These are phyloP conservation scores for Penicillium cataractarum DNA, from an alignment of 495 filamentous ascomycete genomes.

Conservation along the genomic window DNA sequence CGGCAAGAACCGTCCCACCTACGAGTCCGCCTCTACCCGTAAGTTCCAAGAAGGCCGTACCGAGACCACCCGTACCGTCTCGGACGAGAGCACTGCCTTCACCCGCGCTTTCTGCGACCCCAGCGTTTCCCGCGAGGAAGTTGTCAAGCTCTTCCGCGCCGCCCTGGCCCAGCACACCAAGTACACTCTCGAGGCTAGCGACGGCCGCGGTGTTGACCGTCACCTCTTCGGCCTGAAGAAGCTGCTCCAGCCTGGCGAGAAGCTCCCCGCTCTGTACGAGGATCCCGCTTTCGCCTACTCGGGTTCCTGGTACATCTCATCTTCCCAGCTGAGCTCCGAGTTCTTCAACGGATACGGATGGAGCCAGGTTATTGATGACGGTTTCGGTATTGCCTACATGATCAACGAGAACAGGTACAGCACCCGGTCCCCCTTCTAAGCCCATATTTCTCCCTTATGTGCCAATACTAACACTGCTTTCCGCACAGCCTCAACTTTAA, in stretches of 20 bases:
- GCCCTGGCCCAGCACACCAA: conserved; percentile 81
- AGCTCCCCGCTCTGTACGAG: conserved; percentile 78
- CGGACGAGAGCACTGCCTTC: conserved; percentile 89
- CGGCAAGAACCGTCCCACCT: conserved; percentile 95
- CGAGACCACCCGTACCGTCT: conserved; percentile 91
- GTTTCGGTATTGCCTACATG: conserved; percentile 99
- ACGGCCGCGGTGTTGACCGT: conserved; percentile 92
- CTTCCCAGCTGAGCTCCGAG: conserved; percentile 89
- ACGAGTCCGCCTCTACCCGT: conserved; percentile 93
- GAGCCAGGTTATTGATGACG: conserved; percentile 96
- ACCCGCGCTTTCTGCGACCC: conserved; percentile 82
- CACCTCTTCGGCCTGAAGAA: conserved; percentile 98
- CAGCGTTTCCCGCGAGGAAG: conserved; percentile 59
- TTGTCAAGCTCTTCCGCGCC: conserved; percentile 74
- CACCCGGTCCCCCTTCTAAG: background rate
- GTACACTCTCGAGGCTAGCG: conserved; percentile 86
- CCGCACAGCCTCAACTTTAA: conserved; percentile 99
- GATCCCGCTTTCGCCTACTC: conserved; percentile 88
- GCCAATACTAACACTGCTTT: conserved; percentile 24
- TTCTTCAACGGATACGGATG: conserved; percentile 99
- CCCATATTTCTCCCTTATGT: background rate
- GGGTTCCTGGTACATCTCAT: conserved; percentile 85
- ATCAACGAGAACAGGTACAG: conserved; percentile 89
- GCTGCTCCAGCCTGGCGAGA: conserved; percentile 78
- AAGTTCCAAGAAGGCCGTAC: conserved; percentile 96